These are phyloP conservation scores for Candida sanyiensis DNA, from an alignment of 805 yeast species.

Conservation along the genomic window DNA sequence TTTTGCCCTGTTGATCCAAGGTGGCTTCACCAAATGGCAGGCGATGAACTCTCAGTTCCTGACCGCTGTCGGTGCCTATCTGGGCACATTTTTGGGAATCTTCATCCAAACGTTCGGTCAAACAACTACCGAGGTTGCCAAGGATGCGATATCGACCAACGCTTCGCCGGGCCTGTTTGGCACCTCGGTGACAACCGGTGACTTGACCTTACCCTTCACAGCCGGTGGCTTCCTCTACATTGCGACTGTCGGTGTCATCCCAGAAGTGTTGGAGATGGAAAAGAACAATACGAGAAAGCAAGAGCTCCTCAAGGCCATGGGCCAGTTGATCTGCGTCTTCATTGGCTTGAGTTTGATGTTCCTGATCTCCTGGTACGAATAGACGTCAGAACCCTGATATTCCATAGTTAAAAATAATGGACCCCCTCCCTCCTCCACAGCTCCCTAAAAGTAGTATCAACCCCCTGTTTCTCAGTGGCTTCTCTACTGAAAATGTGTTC, in stretches of 20 bases:
- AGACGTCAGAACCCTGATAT: too few relatives aligned
- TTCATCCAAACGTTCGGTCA: conserved; percentile 39
- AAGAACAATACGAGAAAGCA: conserved; percentile 30
- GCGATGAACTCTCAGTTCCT: conserved; percentile 64
- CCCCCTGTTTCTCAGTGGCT: too few relatives aligned
- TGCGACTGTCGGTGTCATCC: conserved; percentile 70
- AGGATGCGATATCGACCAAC: not conserved
- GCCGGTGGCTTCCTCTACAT: conserved; percentile 75
- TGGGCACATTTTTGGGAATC: conserved; percentile 65
- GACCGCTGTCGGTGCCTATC: conserved; percentile 58
- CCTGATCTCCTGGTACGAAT: conserved; percentile 28
- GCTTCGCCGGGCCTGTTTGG: conserved; percentile 40
- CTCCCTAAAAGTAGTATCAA: too few relatives aligned
- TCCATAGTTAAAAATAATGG: too few relatives aligned
- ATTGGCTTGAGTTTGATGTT: conserved; percentile 58
- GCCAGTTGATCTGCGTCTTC: conserved; percentile 44
- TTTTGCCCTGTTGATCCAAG: conserved; percentile 63
- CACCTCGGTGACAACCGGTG: conserved; percentile 45
- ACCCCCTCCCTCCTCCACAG: too few relatives aligned
- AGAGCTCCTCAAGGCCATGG: conserved; percentile 35
- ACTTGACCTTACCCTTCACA: conserved; percentile 60
- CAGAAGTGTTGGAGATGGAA: conserved; percentile 52
- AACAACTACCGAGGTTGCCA: conserved; percentile 2
- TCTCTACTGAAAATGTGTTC: too few relatives aligned
- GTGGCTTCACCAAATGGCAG: conserved; percentile 60